These are phyloP conservation scores for Amylocystis lapponica DNA, from an alignment of 768 basidiomycete genomes.

Conservation along the genomic window DNA sequence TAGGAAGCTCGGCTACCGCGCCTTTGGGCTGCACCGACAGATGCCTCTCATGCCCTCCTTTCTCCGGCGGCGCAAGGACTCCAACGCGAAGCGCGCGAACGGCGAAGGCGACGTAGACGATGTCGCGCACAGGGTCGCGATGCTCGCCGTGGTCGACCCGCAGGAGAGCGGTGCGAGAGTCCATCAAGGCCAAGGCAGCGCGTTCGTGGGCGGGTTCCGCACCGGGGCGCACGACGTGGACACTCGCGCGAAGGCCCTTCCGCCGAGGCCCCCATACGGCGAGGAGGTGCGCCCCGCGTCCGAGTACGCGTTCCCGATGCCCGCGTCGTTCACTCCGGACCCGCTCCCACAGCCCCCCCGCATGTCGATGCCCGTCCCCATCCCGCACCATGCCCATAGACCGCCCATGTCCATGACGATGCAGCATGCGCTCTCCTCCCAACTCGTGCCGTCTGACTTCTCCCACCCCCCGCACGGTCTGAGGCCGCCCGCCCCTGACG, in stretches of 20 bases:
- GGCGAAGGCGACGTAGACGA: neutral
- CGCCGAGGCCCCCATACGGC: neutral
- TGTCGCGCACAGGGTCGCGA: conserved; percentile 1
- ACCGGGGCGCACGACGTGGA: too few species aligned
- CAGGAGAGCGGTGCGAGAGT: too few species aligned
- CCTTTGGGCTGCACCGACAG: neutral
- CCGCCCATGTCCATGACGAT: conserved; percentile 29
- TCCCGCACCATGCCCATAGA: conserved; percentile 22
- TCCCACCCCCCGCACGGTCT: conserved; percentile 13
- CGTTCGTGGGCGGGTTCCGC: conserved; percentile 49
- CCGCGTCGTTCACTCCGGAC: conserved; percentile 14
- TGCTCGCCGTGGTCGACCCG: conserved; percentile 5
- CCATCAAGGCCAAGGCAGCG: neutral
- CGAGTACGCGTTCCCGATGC: conserved; percentile 5
- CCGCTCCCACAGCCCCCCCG: conserved; percentile 24
- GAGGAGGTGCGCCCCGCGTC: neutral
- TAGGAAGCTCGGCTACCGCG: too few species aligned
- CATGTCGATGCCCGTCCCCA: conserved; percentile 29
- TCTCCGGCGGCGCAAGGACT: conserved; percentile 8
- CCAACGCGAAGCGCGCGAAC: neutral
- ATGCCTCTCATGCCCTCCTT: conserved; percentile 8
- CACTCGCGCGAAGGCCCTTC: too few species aligned
- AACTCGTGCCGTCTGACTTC: conserved; percentile 7
- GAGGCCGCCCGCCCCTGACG: conserved; percentile 10
- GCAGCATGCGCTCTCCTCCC: conserved; percentile 26